Conservation (phyloP, 306 rosid species). For the Prinsepia uniflora region DNA sequence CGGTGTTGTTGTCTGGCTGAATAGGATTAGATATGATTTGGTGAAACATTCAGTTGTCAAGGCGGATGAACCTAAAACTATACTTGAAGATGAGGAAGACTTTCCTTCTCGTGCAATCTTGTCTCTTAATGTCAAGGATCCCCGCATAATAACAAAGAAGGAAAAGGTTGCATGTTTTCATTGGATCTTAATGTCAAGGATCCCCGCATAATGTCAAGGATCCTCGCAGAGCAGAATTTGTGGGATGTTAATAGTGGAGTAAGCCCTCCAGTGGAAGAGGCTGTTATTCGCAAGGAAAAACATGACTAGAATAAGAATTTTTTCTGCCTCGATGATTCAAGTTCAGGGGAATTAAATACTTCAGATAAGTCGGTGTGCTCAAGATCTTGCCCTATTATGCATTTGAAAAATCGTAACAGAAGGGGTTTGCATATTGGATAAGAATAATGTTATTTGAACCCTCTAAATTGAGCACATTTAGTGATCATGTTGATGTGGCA, state of each 20-base stretch:
- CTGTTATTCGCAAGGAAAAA: constrained; percentile 52
- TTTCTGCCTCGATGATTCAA: constrained; percentile 58
- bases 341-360: constrained; percentile 26
- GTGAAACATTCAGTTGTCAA: constrained; percentile 30
- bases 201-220: no score
- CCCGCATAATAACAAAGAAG: constrained; percentile 45
- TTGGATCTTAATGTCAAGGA: no score
- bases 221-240: no score
- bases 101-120: constrained; percentile 44
- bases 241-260: constrained; percentile 53
- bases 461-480: no score
- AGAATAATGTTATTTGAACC: background rate
- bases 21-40: constrained; percentile 45
- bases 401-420: constrained; percentile 49
- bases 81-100: constrained; percentile 37
- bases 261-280: constrained; percentile 63
- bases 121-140: constrained; percentile 66
- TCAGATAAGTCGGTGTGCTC: constrained; percentile 40
- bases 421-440: constrained; percentile 42
- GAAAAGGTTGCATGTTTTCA: no score
- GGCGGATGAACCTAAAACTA: constrained; percentile 23
- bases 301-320: no score
- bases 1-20: constrained; percentile 2
- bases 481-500: no score
- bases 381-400: constrained; percentile 68